Evolutionary conservation across 768 basidiomycete genomes (phyloP).

Genomic region (Boletus eberwhitei): DNA sequence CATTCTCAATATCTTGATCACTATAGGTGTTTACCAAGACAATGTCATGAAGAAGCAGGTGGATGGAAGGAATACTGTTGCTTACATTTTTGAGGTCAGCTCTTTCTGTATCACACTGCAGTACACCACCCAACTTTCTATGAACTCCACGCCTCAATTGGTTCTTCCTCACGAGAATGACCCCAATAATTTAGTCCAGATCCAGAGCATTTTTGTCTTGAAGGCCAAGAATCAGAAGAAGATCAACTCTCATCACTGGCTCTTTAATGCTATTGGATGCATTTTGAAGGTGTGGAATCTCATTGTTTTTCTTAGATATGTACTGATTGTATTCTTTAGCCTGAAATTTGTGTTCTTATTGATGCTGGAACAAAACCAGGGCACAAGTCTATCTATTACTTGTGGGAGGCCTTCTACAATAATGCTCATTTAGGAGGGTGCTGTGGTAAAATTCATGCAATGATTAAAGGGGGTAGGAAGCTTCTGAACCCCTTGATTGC

Average conservation of each 20-base stretch:
- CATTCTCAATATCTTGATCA: slow-evolving; percentile 83
- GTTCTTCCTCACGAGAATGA: slow-evolving; percentile 88
- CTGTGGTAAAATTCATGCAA: slow-evolving; percentile 94
- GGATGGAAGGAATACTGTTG: slow-evolving; percentile 84
- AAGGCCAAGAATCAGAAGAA: slow-evolving; percentile 97
- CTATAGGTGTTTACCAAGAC: slow-evolving; percentile 91
- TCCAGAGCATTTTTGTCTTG: slow-evolving; percentile 86
- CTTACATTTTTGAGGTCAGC: slow-evolving; percentile 89
- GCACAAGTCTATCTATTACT: slow-evolving; percentile 91
- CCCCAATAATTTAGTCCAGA: slow-evolving; percentile 88
- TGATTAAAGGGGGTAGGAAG: slow-evolving; percentile 91
- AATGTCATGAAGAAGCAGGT: slow-evolving; percentile 93
- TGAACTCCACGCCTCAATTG: slow-evolving; percentile 86
- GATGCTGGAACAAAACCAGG: slow-evolving; percentile 98
- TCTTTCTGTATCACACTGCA: slow-evolving; percentile 30
- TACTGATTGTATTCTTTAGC: slow-evolving; percentile 42
- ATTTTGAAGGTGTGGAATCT: slow-evolving; percentile 56
- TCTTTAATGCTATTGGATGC: slow-evolving; percentile 90
- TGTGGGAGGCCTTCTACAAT: slow-evolving; percentile 91
- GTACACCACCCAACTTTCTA: slow-evolving; percentile 96
- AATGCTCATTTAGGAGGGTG: slow-evolving; percentile 77
- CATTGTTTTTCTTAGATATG: slow-evolving; percentile 12
- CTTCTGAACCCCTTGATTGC: slow-evolving; percentile 89
- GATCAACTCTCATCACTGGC: slow-evolving; percentile 94
- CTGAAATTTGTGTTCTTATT: slow-evolving; percentile 87